Base-by-base conservation (phyloP, 805 yeast species). In the Candida xiaguanensis region DNA sequence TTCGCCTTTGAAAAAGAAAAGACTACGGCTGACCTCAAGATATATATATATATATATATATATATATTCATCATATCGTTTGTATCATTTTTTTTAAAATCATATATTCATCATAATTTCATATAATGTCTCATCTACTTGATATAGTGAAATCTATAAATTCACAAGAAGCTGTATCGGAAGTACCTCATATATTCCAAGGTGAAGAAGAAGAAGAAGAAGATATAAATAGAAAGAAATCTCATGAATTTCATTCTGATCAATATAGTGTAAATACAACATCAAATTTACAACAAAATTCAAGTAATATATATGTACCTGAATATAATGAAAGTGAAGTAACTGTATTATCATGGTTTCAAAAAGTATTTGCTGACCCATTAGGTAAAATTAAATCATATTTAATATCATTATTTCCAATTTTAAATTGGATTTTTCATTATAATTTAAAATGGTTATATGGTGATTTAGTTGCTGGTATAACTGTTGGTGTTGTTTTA, bases 401-500 rank as follows among this genome's bases (percentile, higher is more conserved):
- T 52, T 37, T 81, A 2, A 44, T 61, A 8, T 81, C 90, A 1
- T 56, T 88, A 18, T 85, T 90, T 57, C 97, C 97, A 2, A 80
- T 90, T 26, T 58, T 78, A 8, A 65, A 71, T n/a, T 90, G 97
- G 97, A 77, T 89, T 33, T 75, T 82, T 41, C 86, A 87, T 55
- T 90, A 90, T 64, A 90, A 90, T 55, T 52, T 70, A 8, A 72
- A 74, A 20, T 90, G 97, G 97, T 64, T 82, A 12, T 77, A 78
- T 42, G 77, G 87, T 22, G 97, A 90, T 61, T 60, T 90, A 46
- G 80, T 89, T 40, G 96, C 97, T 2, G 97, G 97, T 58, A 73
- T 90, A 43, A 87, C 97, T 1, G 95, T 90, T 15, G 97, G 97
- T 32, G 80, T 85, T 45, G 96, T 90, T 14, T 73, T 89, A 48